Evolutionary conservation across 2,329 filamentous ascomycete species (phyloP).

Genomic region (Hypoxylon rubiginosum): DNA sequence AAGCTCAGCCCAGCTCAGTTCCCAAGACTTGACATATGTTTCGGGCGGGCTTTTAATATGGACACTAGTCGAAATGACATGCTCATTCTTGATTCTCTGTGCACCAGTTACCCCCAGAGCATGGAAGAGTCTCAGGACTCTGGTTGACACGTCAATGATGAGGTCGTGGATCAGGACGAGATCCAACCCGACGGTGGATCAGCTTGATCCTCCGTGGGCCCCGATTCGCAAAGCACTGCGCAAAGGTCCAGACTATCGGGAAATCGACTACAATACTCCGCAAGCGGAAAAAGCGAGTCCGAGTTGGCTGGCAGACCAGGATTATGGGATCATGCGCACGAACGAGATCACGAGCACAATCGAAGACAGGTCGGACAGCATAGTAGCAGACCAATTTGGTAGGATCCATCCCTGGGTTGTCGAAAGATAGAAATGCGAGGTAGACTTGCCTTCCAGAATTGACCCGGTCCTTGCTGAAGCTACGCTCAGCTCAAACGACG

Average conservation of each 20-base stretch:
- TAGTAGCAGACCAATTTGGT: background rate
- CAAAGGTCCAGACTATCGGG: constrained; percentile 1
- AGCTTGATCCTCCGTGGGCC: background rate
- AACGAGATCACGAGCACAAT: constrained; percentile 1
- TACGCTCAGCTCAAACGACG: too few species aligned
- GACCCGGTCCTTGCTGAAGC: background rate
- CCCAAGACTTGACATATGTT: background rate
- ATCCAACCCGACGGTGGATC: background rate
- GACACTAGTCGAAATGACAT: background rate
- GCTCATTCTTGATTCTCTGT: background rate
- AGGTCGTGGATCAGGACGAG: background rate
- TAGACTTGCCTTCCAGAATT: background rate
- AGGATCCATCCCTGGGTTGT: background rate
- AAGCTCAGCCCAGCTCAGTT: background rate
- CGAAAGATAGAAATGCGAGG: background rate
- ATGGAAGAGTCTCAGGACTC: background rate
- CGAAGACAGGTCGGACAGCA: background rate
- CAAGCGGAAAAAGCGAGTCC: background rate
- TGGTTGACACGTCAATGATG: background rate
- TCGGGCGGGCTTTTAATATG: background rate
- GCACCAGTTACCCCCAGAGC: background rate
- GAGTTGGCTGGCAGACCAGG: background rate
- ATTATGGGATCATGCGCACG: background rate
- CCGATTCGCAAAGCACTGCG: background rate
- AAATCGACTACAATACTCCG: background rate